phyloP scores from a whole-genome alignment of 306 rosid species.

The Fragaria iinumae region DNA sequence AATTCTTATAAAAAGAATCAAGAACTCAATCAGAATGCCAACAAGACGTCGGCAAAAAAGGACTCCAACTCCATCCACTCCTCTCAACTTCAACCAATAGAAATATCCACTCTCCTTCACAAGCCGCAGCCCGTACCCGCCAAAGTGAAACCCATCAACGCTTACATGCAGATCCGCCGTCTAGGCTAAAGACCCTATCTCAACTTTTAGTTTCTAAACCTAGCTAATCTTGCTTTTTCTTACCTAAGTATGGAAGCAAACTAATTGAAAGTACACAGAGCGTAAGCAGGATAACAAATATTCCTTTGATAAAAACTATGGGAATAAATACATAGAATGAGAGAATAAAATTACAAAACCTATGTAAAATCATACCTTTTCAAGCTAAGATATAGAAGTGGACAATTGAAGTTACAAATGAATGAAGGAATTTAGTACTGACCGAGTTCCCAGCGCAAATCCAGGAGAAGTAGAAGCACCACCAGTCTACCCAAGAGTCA shows the following conservation, averaged over 20 bases:
- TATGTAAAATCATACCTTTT: neutral
- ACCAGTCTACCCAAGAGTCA: slow-evolving; percentile 19
- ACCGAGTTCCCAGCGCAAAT: neutral
- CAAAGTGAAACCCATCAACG: neutral
- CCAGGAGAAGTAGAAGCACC: slow-evolving; percentile 2
- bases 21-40: neutral
- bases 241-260: neutral
- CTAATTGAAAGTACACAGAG: neutral
- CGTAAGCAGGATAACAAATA: neutral
- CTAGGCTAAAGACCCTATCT: neutral
- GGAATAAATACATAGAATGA: neutral
- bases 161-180: neutral
- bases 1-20: too few species aligned
- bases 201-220: neutral
- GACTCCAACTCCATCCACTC: neutral
- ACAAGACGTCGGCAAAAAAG: neutral
- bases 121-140: neutral
- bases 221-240: neutral
- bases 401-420: neutral
- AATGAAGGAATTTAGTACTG: slow-evolving; percentile 15
- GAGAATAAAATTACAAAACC: neutral
- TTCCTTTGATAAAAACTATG: neutral
- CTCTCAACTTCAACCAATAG: neutral
- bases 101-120: neutral
- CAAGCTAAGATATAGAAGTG: neutral